A percentile compares a stretch with the other conserved stretches of the same genome.
These are phyloP conservation scores for Laguncularia racemosa DNA, from an alignment of 345 rosid species.

Conservation along the genomic window DNA sequence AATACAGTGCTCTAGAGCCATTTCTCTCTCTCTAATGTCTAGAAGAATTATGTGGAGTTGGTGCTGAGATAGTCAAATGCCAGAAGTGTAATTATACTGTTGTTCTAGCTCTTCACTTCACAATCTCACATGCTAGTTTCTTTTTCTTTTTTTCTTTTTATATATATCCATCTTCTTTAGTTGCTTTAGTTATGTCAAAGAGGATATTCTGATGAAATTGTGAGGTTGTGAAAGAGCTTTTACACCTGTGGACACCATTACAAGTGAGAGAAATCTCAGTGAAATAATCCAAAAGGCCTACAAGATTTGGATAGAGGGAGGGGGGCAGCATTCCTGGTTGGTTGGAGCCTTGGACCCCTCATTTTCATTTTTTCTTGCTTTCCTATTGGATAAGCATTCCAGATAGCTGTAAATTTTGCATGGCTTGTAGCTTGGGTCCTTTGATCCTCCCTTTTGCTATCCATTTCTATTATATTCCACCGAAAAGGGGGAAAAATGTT, in stretches of 20 bases:
- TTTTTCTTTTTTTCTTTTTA: no score
- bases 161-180: no score
- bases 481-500: no score
- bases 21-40: constrained; percentile 4
- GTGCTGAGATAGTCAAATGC: no score
- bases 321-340: no score
- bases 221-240: constrained; percentile 22
- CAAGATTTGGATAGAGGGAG: neutral
- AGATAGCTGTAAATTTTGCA: no score
- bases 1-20: constrained; percentile 45
- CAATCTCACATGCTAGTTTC: neutral
- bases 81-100: neutral
- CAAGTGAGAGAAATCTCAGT: neutral
- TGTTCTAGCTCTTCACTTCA: neutral
- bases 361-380: no score
- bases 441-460: no score
- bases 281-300: neutral
- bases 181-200: neutral
- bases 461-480: no score
- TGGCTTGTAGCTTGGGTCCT: no score
- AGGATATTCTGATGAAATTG: constrained; percentile 19
- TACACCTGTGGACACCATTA: constrained; percentile 32
- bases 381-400: no score
- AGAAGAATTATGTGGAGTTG: neutral
- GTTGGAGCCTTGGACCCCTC: no score